Evolutionary conservation across 352 stramenopile genomes (phyloP).

Genomic region (Globisporangium camurandrum): DNA sequence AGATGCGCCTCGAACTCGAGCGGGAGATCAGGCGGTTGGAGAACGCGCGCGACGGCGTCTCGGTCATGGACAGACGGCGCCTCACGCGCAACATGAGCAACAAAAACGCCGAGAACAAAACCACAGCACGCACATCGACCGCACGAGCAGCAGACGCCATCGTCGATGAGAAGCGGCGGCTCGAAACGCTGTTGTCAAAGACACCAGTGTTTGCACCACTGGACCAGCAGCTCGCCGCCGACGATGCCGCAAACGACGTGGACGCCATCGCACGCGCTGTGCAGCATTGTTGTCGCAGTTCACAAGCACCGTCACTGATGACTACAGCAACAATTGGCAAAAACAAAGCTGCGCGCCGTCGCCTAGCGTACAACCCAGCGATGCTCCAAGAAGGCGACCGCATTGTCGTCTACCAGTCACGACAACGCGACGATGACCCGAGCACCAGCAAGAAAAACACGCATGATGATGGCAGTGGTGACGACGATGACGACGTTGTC

Average conservation of each 20-base stretch:
- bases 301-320: no score
- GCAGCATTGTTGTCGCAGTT: no score
- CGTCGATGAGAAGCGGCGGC: constrained; percentile 46
- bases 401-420: constrained; percentile 27
- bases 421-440: background rate
- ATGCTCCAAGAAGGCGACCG: constrained; percentile 57
- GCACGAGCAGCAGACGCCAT: constrained; percentile 24
- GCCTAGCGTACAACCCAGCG: constrained; percentile 34
- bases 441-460: no score
- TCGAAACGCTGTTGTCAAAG: constrained; percentile 40
- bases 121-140: constrained; percentile 15
- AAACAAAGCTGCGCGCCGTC: no score
- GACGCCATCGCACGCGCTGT: constrained; percentile 23
- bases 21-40: constrained; percentile 47
- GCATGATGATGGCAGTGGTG: background rate
- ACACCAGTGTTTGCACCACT: constrained; percentile 42
- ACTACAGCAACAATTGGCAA: no score
- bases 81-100: constrained; percentile 15
- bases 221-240: constrained; percentile 20
- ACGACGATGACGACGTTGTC: constrained; percentile 7
- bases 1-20: constrained; percentile 41
- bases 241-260: constrained; percentile 33
- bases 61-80: constrained; percentile 53
- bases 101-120: constrained; percentile 3
- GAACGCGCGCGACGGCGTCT: constrained; percentile 53